Percentiles rank a stretch among this genome's conserved stretches.
These are phyloP conservation scores for Flaveria sonorensis DNA, from an alignment of 129 eudicot species.

Conservation along the genomic window DNA sequence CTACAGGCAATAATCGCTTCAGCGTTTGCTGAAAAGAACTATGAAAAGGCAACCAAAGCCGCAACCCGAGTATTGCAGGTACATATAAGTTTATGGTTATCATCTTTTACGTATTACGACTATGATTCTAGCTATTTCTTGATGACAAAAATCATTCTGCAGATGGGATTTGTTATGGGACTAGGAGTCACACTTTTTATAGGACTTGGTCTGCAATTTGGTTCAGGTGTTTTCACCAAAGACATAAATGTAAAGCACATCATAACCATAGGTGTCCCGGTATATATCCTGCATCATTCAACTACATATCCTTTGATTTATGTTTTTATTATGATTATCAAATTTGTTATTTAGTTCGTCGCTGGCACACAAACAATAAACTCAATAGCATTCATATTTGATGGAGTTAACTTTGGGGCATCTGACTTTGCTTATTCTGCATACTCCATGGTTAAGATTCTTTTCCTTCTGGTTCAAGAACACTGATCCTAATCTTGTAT, in stretches of 20 bases:
- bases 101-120: neutral
- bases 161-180: constrained; percentile 81
- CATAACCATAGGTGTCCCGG: constrained; percentile 66
- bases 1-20: constrained; percentile 78
- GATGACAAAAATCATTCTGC: constrained; percentile 19
- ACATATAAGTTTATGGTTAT: neutral
- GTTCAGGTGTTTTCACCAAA: constrained; percentile 56
- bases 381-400: constrained; percentile 68
- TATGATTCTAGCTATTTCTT: neutral
- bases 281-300: constrained; percentile 8
- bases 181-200: constrained; percentile 54
- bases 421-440: constrained; percentile 81
- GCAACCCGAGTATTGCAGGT: constrained; percentile 85
- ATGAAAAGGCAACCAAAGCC: constrained; percentile 67
- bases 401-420: constrained; percentile 83
- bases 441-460: constrained; percentile 66
- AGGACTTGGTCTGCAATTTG: constrained; percentile 70
- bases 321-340: neutral
- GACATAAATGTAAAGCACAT: constrained; percentile 52
- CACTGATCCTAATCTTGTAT: neutral
- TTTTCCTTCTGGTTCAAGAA: neutral
- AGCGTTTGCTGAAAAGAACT: constrained; percentile 80
- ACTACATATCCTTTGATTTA: neutral
- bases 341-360: constrained; percentile 49
- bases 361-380: constrained; percentile 86